Base-by-base conservation (phyloP, 345 rosid species). In the Lenwebbia sp. region DNA sequence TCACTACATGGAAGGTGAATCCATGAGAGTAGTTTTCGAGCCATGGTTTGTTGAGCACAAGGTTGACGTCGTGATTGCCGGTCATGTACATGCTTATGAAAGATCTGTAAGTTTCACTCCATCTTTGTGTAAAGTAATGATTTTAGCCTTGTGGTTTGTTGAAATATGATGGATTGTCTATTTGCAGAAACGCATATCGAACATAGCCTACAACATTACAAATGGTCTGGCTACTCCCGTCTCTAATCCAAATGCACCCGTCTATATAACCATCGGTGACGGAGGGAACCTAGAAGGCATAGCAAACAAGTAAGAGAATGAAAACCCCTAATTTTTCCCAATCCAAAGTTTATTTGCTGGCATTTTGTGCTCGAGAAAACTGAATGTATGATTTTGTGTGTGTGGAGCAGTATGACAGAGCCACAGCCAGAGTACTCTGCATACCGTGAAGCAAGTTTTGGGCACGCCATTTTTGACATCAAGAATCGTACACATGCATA, bases 211-310 rank as follows among this genome's bases (percentile, higher is more conserved):
- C 88, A 95, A 93, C 49, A 88, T 94, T 11, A 83, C 95, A 13
- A 88, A 89, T 23, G 94, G 93, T 30, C 56, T 88, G 82, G 85
- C 92, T 54, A 60, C 44, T 86, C 98, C 95, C 1, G 84, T 87
- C 21, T 84, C 90, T 49, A 89, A 94, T 84, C 85, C 85, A 83
- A 90, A 92, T 14, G 98, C 95, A 6, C 96, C 95, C 0, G 92
- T 94, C 25, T 93, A 93, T 57, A 88, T 93, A 33, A 94, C 92
- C 13, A 93, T 94, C 13, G 95, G 97, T 25, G 97, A 93, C 85
- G 96, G 97, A 85, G 96, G 96, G 54, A 95, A 95, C 85, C 91
- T 91, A 6, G 96, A 95, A 93, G 98, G 98, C 88, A 87, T 94
- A 28, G 95, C 95, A 28, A 89, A 82, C 17, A 86, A 86, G 95